These are phyloP conservation scores for Stemphylium beticola DNA, from an alignment of 2,329 filamentous ascomycete genomes.

Conservation along the genomic window DNA sequence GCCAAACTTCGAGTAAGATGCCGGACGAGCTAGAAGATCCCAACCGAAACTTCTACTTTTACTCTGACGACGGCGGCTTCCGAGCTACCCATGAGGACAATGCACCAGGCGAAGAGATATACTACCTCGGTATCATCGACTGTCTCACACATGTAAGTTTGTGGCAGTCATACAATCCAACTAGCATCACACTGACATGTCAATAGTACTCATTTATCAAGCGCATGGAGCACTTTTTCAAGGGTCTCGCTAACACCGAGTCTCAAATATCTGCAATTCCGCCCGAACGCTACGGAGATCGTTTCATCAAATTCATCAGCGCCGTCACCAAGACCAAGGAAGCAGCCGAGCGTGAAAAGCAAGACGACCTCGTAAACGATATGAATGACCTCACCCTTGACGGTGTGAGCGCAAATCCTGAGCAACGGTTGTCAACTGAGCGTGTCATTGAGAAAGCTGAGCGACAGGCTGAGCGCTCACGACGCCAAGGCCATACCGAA, in stretches of 20 bases:
- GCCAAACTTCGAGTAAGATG: slow-evolving; percentile 82
- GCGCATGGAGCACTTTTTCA: slow-evolving; percentile 96
- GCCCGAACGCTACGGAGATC: slow-evolving; percentile 87
- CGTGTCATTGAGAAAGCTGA: slow-evolving; percentile 67
- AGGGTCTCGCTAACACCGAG: slow-evolving; percentile 83
- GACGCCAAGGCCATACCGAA: slow-evolving; percentile 54
- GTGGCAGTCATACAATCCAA: neutral
- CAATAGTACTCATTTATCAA: slow-evolving; percentile 88
- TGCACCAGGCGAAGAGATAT: slow-evolving; percentile 84
- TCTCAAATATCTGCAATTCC: slow-evolving; percentile 91
- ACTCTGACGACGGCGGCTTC: slow-evolving; percentile 92
- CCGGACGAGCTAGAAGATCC: slow-evolving; percentile 76
- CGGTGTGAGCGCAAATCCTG: slow-evolving; percentile 45
- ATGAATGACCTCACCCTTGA: slow-evolving; percentile 47
- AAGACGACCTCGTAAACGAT: slow-evolving; percentile 42
- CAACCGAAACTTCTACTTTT: slow-evolving; percentile 82
- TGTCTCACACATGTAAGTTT: slow-evolving; percentile 88
- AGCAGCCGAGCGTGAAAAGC: slow-evolving; percentile 69
- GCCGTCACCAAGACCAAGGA: slow-evolving; percentile 90
- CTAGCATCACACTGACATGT: slow-evolving; percentile 29
- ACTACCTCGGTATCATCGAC: slow-evolving; percentile 98
- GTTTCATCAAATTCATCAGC: slow-evolving; percentile 91
- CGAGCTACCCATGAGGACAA: slow-evolving; percentile 92
- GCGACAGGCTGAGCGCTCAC: slow-evolving; percentile 65
- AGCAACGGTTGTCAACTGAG: slow-evolving; percentile 52